phyloP scores from a whole-genome alignment of 2,329 filamentous ascomycete genomes.

The Lachnellula willkommii region DNA sequence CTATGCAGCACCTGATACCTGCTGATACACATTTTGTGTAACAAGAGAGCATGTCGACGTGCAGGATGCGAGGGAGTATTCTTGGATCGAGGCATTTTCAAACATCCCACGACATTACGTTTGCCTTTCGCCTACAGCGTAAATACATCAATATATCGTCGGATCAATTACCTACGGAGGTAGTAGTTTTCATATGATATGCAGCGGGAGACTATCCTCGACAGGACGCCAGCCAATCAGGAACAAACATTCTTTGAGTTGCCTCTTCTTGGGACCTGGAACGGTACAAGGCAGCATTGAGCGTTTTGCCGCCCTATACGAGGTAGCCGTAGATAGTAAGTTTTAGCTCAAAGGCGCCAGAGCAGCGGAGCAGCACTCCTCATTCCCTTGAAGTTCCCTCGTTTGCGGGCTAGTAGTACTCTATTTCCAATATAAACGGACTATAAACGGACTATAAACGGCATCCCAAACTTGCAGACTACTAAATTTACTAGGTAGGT shows the following conservation, averaged over 20 bases:
- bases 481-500: no score
- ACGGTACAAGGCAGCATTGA: not conserved
- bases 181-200: conserved; percentile 23
- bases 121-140: not conserved
- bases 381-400: not conserved
- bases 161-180: conserved; percentile 15
- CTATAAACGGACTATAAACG: no score
- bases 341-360: not conserved
- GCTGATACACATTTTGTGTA: conserved; percentile 7
- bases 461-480: conserved; percentile 11
- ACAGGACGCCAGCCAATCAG: conserved; percentile 13
- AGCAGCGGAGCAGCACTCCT: not conserved
- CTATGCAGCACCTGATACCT: not conserved
- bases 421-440: conserved; percentile 7
- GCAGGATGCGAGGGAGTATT: conserved; percentile 1
- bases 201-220: conserved; percentile 23
- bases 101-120: conserved; percentile 3
- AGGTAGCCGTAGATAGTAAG: not conserved
- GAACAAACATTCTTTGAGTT: conserved; percentile 16
- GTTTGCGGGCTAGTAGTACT: not conserved
- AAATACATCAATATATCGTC: conserved; percentile 3
- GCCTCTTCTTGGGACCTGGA: conserved; percentile 16
- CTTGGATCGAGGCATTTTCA: conserved; percentile 3
- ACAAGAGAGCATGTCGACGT: conserved; percentile 1
- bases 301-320: no score